Percentiles rank a stretch among this genome's conserved stretches.
These are phyloP conservation scores for Penicillium dipodomyicola DNA, from an alignment of 495 filamentous ascomycete genomes.

Conservation along the genomic window DNA sequence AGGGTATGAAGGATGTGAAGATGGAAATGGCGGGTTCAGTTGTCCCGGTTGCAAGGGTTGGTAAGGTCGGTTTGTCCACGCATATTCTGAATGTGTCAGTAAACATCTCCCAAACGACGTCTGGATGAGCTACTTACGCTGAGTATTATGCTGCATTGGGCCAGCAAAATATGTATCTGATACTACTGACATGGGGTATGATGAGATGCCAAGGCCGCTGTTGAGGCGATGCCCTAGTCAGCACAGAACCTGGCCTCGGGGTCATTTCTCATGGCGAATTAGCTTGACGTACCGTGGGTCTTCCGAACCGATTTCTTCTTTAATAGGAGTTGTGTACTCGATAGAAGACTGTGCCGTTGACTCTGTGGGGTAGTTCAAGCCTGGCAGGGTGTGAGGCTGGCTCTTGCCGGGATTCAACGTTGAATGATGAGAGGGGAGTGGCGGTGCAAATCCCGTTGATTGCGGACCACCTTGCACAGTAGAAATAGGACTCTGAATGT, in stretches of 20 bases:
- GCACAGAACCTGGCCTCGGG: background rate
- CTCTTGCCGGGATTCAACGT: conserved; percentile 13
- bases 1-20: conserved; percentile 21
- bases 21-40: conserved; percentile 20
- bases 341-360: conserved; percentile 10
- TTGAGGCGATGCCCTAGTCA: conserved; percentile 10
- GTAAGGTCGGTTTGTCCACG: conserved; percentile 26
- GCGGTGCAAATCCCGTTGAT: conserved; percentile 8
- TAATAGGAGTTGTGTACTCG: conserved; percentile 4
- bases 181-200: conserved; percentile 30
- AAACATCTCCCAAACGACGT: background rate
- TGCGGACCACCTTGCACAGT: conserved; percentile 10
- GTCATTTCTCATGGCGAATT: background rate
- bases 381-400: conserved; percentile 12
- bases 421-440: conserved; percentile 16
- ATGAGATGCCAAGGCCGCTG: conserved; percentile 24
- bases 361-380: conserved; percentile 9
- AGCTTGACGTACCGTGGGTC: conserved; percentile 15
- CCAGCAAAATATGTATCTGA: conserved; percentile 28
- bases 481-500: conserved; percentile 12
- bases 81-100: conserved; percentile 24
- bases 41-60: conserved; percentile 22
- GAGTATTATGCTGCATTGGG: conserved; percentile 29
- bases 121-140: conserved; percentile 16
- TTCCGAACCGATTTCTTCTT: conserved; percentile 11